Conservation (phyloP, 2,329 filamentous ascomycete genomes). For the Sclerotinia subarctica region DNA sequence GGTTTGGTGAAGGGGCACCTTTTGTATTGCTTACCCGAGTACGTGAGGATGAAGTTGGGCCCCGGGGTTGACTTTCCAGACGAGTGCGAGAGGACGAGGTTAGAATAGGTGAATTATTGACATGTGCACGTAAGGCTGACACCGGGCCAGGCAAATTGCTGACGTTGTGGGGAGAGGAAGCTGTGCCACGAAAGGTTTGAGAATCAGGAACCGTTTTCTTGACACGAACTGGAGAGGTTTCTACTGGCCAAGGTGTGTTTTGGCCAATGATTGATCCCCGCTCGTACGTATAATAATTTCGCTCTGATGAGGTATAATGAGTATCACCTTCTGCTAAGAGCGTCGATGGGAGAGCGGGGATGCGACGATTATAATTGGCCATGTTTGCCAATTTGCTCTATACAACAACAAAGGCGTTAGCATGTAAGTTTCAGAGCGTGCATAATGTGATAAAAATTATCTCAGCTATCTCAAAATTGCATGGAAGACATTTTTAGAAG, state of each 20-base stretch:
- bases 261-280: neutral
- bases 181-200: neutral
- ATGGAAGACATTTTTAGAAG: neutral
- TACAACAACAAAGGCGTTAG: neutral
- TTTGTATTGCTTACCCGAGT: neutral
- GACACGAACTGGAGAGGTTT: neutral
- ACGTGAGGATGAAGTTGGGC: neutral
- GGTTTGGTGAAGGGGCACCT: neutral
- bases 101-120: neutral
- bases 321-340: neutral
- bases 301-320: neutral
- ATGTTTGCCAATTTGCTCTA: neutral
- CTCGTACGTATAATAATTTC: neutral
- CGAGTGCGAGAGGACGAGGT: no score
- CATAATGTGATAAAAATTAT: neutral
- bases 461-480: neutral
- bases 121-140: neutral
- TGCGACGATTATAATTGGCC: neutral
- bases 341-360: neutral
- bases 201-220: neutral
- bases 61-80: neutral
- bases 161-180: neutral
- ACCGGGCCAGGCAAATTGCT: constrained; percentile 2
- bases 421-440: neutral
- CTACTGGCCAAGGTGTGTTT: neutral